Base-by-base conservation (phyloP, 2,329 filamentous ascomycete species). In the Clarireedia paspali region DNA sequence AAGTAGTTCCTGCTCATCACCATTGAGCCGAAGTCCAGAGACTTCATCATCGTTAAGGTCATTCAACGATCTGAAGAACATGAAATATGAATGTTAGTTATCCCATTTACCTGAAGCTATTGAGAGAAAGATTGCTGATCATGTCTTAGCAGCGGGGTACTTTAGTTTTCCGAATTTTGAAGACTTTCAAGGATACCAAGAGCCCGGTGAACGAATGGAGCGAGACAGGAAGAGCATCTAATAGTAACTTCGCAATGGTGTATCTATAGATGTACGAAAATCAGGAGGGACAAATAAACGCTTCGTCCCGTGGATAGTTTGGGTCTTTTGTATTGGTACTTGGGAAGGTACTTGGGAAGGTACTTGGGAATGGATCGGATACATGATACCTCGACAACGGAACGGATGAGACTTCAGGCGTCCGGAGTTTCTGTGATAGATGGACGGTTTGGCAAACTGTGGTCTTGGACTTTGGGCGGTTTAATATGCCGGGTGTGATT, bases 111-210 rank as follows among this genome's bases (percentile, higher is more conserved):
- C 6, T 50, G n/a, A 39, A 26, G 5, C 34, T 27, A 26, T 3
- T 9, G 15, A 34, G 30, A 30, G 24, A 49, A 20, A 14, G 54
- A 27, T 23, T 42, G 46, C 54, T 59, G 47, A 66, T 56, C 44
- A 38, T 14, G 24, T 20, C 47, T 40, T 56, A 65, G 62, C 72
- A 64, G 78, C 75, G 55, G 79, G 81, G 59, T 89, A 89, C 70
- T 84, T 87, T 66, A 88, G 85, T 73, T 89, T 89, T 67, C 85
- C 85, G 15, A 85, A 80, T 68, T 88, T 88, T 69, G 85, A 89
- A 65, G 78, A 82, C 58, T 88, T 77, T 62, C 73, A 84, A 75
- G 79, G 80, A 44, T 73, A 73, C 20, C 75, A 74, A 55, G 71
- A 74, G 59, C 71, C 71, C 48, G 68, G 70, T 36, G 60, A 61